Percentiles rank a stretch among this genome's conserved stretches.
phyloP scores from a whole-genome alignment of 495 filamentous ascomycete genomes.

The Penicillium parvum region DNA sequence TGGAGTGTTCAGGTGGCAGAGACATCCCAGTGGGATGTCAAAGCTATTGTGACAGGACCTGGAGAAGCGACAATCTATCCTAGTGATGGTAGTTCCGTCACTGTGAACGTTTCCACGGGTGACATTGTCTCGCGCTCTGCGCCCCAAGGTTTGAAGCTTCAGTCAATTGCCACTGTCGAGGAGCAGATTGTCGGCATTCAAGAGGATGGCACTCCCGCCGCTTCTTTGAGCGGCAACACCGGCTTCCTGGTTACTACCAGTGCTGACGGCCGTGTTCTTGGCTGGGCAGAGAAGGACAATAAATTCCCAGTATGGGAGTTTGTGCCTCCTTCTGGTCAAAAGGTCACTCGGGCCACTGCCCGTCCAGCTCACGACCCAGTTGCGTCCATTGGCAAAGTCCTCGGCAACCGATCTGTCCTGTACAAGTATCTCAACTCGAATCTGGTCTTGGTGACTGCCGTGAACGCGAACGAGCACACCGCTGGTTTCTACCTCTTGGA shows the following conservation, averaged over 20 bases:
- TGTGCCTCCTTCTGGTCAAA: conserved; percentile 59
- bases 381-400: conserved; percentile 89
- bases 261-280: conserved; percentile 56
- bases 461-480: conserved; percentile 45
- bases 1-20: conserved; percentile 65
- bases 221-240: conserved; percentile 20
- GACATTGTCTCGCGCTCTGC: conserved; percentile 42
- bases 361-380: conserved; percentile 77
- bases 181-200: conserved; percentile 25
- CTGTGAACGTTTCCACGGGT: conserved; percentile 54
- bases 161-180: conserved; percentile 31
- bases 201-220: conserved; percentile 33
- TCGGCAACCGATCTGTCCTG: conserved; percentile 84
- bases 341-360: conserved; percentile 59
- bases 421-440: conserved; percentile 98
- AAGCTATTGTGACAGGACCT: conserved; percentile 57
- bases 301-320: conserved; percentile 69
- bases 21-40: conserved; percentile 61
- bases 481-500: conserved; percentile 81
- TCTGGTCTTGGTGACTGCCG: conserved; percentile 69
- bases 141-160: conserved; percentile 21
- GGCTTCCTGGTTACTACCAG: conserved; percentile 58
- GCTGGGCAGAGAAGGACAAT: conserved; percentile 46
- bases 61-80: conserved; percentile 57
- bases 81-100: conserved; percentile 53